Base-by-base conservation (phyloP, 768 basidiomycete species). In the Phlebiopsis flavidoalba region DNA sequence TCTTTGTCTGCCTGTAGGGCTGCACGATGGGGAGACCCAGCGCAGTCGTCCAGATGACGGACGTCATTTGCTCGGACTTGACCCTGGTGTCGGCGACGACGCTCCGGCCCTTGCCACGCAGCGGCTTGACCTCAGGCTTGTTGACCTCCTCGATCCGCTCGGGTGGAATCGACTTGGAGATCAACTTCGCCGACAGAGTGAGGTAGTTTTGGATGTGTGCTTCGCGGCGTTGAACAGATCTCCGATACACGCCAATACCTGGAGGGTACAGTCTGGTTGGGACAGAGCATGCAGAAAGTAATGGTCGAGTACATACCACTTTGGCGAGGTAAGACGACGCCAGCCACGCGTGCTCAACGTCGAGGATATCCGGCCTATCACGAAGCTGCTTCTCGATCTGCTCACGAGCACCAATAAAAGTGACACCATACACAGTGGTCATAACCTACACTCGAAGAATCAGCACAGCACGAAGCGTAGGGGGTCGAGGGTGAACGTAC, bases 401-500 rank as follows among this genome's bases (percentile, higher is more conserved):
- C 8, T 93, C 92, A 47, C 93, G 84, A 21, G 97, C 97, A 37
- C 97, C 97, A 57, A 98, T 76, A 74, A 87, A 95, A 0, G 97
- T 99, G 15, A 99, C 95, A 21, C 97, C 96, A 70, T 98, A 98
- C 36, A 98, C 96, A 2, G 96, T 98, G 0, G 96, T 99, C 97
- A 99, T 99, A 64, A 98, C 93, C 87, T 89, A 63, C 1, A 22
- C 1, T n/a, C n/a, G 10, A 19, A 6, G 48, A 46, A 5, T 24
- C 1, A 49, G 10, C 10, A 36, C 36, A 17, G 24, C 45, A 33
- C 8, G 57, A 17, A 36, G 17, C 12, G 5, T 2, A 3, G 40
- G 12, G 36, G 36, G 57, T 47, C 55, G 21, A n/a, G 51, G 36
- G 33, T 17, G 40, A 49, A 76, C 83, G 51, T 43, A 90, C 93